These are phyloP conservation scores for Plasmodium coatneyi DNA, from an alignment of 169 alveolate genomes.

Conservation along the genomic window DNA sequence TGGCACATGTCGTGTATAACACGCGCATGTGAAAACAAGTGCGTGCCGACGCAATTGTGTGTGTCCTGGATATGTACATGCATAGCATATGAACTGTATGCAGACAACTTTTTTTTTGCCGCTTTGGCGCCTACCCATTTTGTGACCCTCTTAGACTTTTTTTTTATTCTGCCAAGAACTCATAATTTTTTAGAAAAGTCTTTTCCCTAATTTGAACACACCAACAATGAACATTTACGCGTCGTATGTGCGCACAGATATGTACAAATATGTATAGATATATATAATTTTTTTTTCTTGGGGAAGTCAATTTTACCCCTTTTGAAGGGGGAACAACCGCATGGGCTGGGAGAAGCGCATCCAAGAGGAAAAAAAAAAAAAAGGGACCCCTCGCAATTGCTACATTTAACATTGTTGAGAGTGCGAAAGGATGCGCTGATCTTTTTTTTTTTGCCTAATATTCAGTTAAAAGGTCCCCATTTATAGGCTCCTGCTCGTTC, in stretches of 20 bases:
- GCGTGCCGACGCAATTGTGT: not conserved
- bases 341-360: not conserved
- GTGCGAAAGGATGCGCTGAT: not conserved
- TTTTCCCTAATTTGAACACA: not conserved
- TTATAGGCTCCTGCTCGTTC: not conserved
- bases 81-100: not conserved
- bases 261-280: not conserved
- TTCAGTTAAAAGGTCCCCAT: not conserved
- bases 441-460: not conserved
- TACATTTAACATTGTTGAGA: not conserved
- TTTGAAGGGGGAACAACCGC: not conserved
- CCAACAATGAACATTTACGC: not conserved
- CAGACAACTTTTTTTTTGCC: not conserved
- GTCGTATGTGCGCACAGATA: not conserved
- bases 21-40: not conserved
- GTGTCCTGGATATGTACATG: not conserved
- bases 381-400: not conserved
- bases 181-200: not conserved
- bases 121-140: not conserved
- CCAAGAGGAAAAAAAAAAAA: not conserved
- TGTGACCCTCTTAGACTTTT: not conserved
- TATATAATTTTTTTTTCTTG: not conserved
- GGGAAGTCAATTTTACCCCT: not conserved
- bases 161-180: not conserved
- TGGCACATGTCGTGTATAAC: not conserved